phyloP scores from a whole-genome alignment of 768 basidiomycete species.

The Panellus pusillus region DNA sequence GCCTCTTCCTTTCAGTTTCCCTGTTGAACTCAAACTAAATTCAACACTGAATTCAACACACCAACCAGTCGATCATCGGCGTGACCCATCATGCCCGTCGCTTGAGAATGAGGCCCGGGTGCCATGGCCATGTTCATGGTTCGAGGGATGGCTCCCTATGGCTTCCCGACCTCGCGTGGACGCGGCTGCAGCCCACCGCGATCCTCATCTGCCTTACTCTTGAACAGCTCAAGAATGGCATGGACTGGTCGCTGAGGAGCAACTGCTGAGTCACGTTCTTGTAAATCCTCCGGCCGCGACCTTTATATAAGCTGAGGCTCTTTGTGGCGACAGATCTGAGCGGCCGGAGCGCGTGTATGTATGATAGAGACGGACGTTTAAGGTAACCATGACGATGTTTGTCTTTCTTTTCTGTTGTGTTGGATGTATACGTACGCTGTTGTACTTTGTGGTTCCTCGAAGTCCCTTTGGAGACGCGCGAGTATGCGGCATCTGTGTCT shows the following conservation, averaged over 20 bases:
- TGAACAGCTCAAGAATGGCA: constrained; percentile 74
- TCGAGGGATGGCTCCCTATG: constrained; percentile 91
- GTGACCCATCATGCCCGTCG: constrained; percentile 69
- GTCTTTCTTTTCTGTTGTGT: too few relatives aligned
- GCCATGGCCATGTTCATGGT: constrained; percentile 92
- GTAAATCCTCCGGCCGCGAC: constrained; percentile 11
- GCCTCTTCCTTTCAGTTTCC: constrained; percentile 33
- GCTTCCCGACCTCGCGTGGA: too few relatives aligned
- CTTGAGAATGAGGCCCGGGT: constrained; percentile 73
- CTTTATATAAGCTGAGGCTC: background rate
- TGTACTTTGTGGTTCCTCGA: too few relatives aligned
- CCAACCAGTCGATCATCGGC: constrained; percentile 61
- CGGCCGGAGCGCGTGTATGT: background rate
- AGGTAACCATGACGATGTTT: too few relatives aligned
- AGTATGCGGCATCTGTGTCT: too few relatives aligned
- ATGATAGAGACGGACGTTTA: background rate
- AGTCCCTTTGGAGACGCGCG: too few relatives aligned
- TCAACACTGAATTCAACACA: constrained; percentile 2
- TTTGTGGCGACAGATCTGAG: background rate
- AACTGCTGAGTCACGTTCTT: constrained; percentile 38
- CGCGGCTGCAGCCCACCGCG: constrained; percentile 81
- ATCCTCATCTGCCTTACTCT: constrained; percentile 85
- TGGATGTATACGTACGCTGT: too few relatives aligned
- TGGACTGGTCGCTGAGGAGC: constrained; percentile 59
- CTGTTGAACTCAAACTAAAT: background rate